Conservation (phyloP, 2,329 filamentous ascomycete genomes). For the Sarocladium oryzae region DNA sequence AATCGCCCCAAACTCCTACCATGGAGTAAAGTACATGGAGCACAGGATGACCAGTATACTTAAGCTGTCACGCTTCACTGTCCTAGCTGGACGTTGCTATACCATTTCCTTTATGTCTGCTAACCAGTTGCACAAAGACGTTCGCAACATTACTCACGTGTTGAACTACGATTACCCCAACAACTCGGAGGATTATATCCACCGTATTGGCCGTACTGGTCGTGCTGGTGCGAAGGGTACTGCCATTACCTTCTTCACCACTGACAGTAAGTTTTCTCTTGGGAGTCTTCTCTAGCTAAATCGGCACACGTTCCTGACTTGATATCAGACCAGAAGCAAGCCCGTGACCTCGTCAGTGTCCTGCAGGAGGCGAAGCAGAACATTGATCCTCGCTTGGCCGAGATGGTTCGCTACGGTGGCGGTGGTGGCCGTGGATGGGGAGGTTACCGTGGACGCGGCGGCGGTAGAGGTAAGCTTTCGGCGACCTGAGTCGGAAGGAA, state of each 20-base stretch:
- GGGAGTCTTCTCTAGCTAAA: no score
- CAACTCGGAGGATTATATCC: constrained; percentile 98
- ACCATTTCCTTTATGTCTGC: constrained; percentile 27
- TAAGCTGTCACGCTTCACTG: constrained; percentile 28
- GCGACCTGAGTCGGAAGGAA: not conserved
- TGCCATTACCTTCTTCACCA: constrained; percentile 97
- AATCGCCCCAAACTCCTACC: constrained; percentile 50
- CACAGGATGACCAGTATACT: constrained; percentile 41
- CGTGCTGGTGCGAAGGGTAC: constrained; percentile 92
- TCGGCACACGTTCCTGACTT: constrained; percentile 26
- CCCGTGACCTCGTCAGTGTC: constrained; percentile 90
- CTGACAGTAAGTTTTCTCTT: constrained; percentile 85
- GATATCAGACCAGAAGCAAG: constrained; percentile 76
- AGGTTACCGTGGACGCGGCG: constrained; percentile 59
- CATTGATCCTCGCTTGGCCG: constrained; percentile 88
- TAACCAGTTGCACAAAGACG: constrained; percentile 86
- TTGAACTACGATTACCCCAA: constrained; percentile 99
- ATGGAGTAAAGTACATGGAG: constrained; percentile 43
- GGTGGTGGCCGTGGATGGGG: constrained; percentile 71
- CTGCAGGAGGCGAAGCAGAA: constrained; percentile 96
- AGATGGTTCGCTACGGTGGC: constrained; percentile 91
- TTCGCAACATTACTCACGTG: constrained; percentile 99
- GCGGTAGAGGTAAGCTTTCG: constrained; percentile 40
- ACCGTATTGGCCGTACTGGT: constrained; percentile 92
- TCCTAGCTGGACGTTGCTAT: constrained; percentile 9